These are phyloP conservation scores for Aspergillus aculeatinus DNA, from an alignment of 2,329 filamentous ascomycete genomes.

Conservation along the genomic window DNA sequence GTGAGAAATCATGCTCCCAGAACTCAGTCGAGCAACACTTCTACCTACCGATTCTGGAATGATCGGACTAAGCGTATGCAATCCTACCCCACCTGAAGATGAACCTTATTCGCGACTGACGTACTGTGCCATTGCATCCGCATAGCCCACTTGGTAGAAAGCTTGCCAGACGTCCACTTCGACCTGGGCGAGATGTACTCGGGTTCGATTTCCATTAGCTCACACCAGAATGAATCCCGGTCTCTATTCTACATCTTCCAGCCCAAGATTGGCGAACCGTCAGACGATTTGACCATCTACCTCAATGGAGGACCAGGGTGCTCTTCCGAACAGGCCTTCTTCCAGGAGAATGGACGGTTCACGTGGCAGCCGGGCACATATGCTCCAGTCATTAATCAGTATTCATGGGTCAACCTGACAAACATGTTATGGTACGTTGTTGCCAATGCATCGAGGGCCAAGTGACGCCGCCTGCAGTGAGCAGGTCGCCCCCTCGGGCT, in stretches of 20 bases:
- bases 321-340: constrained; percentile 62
- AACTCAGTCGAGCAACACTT: too few species aligned
- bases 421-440: constrained; percentile 70
- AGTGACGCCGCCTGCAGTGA: too few species aligned
- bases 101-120: not conserved
- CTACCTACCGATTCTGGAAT: constrained; percentile 27
- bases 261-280: constrained; percentile 44
- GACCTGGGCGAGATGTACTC: constrained; percentile 59
- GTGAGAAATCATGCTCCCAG: too few species aligned
- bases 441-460: too few species aligned
- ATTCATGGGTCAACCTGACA: constrained; percentile 72
- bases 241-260: constrained; percentile 53
- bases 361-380: constrained; percentile 69
- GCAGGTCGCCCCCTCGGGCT: too few species aligned
- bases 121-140: not conserved
- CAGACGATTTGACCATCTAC: constrained; percentile 43
- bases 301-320: constrained; percentile 55
- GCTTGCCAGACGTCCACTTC: constrained; percentile 67
- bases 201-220: constrained; percentile 54
- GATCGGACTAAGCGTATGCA: constrained; percentile 29
- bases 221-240: constrained; percentile 42
- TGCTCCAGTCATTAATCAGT: constrained; percentile 65
- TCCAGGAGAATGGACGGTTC: constrained; percentile 77
- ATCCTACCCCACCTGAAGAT: not conserved
- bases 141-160: constrained; percentile 62